Evolutionary conservation across 306 rosid genomes (phyloP), one percentile per base, ranked within the genome.

Genomic region (Comarum palustre): DNA sequence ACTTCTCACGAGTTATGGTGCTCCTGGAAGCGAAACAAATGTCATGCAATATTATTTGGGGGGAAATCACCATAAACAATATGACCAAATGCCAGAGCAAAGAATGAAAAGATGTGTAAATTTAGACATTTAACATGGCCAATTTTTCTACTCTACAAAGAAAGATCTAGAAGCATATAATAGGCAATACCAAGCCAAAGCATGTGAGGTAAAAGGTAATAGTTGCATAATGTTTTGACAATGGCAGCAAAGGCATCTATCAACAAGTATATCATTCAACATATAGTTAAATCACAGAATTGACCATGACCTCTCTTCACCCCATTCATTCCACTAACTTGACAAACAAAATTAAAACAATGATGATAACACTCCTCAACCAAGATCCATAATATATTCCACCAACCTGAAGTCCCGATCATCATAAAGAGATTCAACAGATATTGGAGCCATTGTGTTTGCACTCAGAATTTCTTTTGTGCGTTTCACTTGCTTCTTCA

Each of bases 381-480:
- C 25, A n/a, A 27, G 20, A 69, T 24, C 3, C 57, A 14, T 25
- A 71, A 9, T 8, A 57, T 58, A 68, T 54, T 70, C 64, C 64
- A 75, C 78, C 39, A 27, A 91, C 99, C 99, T 89, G 87, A 94
- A 94, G 69, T 94, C 99, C 50, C 81, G 79, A 59, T 94, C 99
- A 76, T 83, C 89, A 73, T 85, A 88, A 68, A 94, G 88, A 10
- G 99, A 94, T 82, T 94, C 99, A 77, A 94, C 97, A 31, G 99
- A 91, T 79, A 94, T 91, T 71, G 97, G 99, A 65, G 99, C 99
- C 14, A 76, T 83, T 2, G 97, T 91, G 81, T 94, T 94, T 41
- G 99, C 99, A 45, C 99, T 94, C 32, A 94, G 89, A 79, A 94
- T 94, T 88, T 94, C 99, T 82, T 94, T 94, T 54, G 97, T 91